Evolutionary conservation across 352 stramenopile genomes (phyloP).

Genomic region (Phytopythium mirpurense): DNA sequence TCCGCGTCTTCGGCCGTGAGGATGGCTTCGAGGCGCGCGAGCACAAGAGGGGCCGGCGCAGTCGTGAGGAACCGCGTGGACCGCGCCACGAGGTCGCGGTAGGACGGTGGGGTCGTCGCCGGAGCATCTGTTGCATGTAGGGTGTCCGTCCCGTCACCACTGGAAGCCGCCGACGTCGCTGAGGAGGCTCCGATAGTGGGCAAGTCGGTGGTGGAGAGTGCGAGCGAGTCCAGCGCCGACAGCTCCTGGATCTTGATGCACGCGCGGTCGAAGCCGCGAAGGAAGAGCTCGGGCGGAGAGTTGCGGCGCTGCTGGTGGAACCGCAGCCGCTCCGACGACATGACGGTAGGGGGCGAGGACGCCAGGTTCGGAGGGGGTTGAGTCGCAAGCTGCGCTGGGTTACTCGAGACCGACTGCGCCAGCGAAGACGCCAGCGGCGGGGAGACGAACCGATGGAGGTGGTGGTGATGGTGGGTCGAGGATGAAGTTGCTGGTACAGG

Average conservation of each 20-base stretch:
- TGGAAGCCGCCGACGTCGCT: not conserved
- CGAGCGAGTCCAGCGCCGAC: slow-evolving; percentile 6
- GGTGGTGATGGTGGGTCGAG: not conserved
- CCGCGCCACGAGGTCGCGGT: slow-evolving; percentile 58
- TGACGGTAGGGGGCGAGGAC: slow-evolving; percentile 3
- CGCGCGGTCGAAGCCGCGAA: slow-evolving; percentile 43
- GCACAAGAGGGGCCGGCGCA: slow-evolving; percentile 53
- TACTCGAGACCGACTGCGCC: not conserved
- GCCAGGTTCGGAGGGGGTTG: slow-evolving; percentile 1
- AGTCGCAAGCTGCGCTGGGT: not conserved
- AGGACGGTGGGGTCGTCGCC: slow-evolving; percentile 28
- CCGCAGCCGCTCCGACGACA: slow-evolving; percentile 10
- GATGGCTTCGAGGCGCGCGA: slow-evolving; percentile 62
- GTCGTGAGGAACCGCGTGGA: slow-evolving; percentile 73
- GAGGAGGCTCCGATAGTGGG: not conserved
- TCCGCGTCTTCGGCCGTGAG: slow-evolving; percentile 18
- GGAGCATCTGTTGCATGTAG: not conserved
- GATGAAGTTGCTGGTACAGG: not conserved
- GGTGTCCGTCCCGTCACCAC: not conserved
- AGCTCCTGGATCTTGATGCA: slow-evolving; percentile 43
- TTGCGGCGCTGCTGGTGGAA: slow-evolving; percentile 42
- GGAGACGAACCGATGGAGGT: slow-evolving; percentile 34
- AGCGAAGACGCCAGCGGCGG: slow-evolving; percentile 43
- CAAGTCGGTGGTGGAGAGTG: not conserved
- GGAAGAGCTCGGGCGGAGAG: slow-evolving; percentile 56